Evolutionary conservation across 805 yeast genomes (phyloP).

Genomic region (Kregervanrija fluxuum): DNA sequence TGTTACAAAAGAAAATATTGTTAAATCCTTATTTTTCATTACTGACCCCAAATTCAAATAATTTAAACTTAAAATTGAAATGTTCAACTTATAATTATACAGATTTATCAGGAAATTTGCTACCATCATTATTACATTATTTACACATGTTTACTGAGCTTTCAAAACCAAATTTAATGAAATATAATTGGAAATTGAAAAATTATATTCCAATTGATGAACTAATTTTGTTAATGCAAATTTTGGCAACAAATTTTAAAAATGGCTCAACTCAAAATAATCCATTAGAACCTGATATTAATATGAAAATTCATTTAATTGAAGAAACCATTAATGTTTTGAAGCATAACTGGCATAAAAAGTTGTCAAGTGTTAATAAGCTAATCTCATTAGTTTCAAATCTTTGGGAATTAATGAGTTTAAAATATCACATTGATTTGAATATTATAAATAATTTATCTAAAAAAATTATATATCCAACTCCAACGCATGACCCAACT

Average conservation of each 20-base stretch:
- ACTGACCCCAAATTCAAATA: constrained; percentile 5
- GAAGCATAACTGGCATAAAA: constrained; percentile 18
- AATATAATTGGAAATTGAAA: constrained; percentile 55
- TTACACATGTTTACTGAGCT: constrained; percentile 47
- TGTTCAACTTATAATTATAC: constrained; percentile 36
- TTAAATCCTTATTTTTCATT: constrained; percentile 13
- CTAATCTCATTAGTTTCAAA: constrained; percentile 15
- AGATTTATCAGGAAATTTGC: constrained; percentile 43
- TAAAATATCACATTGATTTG: constrained; percentile 12
- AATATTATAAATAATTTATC: constrained; percentile 6
- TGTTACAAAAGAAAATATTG: constrained; percentile 32
- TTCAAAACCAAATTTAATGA: constrained; percentile 28
- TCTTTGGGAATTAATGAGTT: constrained; percentile 19
- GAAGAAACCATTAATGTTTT: constrained; percentile 15
- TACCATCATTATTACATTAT: constrained; percentile 51
- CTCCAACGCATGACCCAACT: constrained; percentile 2
- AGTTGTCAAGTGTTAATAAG: constrained; percentile 18
- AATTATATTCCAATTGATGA: constrained; percentile 57
- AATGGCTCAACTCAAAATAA: constrained; percentile 20
- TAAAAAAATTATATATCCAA: constrained; percentile 6
- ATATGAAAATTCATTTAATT: constrained; percentile 24
- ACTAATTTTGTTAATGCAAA: constrained; percentile 43
- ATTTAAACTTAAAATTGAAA: constrained; percentile 12
- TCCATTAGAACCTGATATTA: constrained; percentile 17
- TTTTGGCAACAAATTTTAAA: constrained; percentile 46